phyloP scores from a whole-genome alignment of 106 monocot species.

The Posidonia australis region DNA sequence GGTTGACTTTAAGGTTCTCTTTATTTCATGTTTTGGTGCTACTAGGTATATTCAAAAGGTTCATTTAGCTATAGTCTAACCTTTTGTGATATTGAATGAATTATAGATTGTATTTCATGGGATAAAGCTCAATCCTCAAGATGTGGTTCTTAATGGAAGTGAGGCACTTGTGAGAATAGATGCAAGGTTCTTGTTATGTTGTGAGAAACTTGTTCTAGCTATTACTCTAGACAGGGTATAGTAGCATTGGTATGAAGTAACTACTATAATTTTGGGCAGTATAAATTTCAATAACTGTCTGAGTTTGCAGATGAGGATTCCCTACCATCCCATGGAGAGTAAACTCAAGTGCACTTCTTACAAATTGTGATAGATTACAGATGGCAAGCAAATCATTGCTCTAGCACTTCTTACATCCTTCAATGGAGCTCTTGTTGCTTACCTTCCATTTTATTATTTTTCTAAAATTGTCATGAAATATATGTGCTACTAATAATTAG shows the following conservation, averaged over 20 bases:
- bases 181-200: slow-evolving; percentile 58
- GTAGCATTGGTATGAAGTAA: neutral
- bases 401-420: too few relatives aligned
- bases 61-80: neutral
- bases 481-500: too few relatives aligned
- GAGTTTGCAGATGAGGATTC: slow-evolving; percentile 54
- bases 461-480: too few relatives aligned
- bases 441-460: too few relatives aligned
- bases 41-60: neutral
- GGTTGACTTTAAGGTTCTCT: slow-evolving; percentile 78
- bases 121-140: slow-evolving; percentile 36
- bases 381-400: slow-evolving; percentile 74
- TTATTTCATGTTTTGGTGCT: neutral
- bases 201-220: slow-evolving; percentile 73
- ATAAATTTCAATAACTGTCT: neutral
- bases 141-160: slow-evolving; percentile 81
- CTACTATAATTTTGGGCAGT: neutral
- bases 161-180: slow-evolving; percentile 57
- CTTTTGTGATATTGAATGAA: slow-evolving; percentile 5
- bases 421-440: too few relatives aligned
- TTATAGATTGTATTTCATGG: slow-evolving; percentile 85
- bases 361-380: slow-evolving; percentile 69
- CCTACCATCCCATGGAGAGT: slow-evolving; percentile 66
- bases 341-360: slow-evolving; percentile 45
- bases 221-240: slow-evolving; percentile 67